phyloP scores from a whole-genome alignment of 495 filamentous ascomycete genomes.

The Aspergillus nanangensis region DNA sequence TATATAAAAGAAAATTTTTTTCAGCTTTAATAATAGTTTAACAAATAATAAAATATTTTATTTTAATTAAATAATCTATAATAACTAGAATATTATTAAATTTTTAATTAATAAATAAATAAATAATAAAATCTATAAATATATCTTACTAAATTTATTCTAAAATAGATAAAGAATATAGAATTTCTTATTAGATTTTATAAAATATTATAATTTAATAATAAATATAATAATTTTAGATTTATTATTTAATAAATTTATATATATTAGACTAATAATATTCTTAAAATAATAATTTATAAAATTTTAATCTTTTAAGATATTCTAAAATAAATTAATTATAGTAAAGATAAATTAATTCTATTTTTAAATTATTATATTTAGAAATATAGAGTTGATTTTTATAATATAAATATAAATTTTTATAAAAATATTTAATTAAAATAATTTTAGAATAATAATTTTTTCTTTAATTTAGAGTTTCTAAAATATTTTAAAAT shows the following conservation, averaged over 20 bases:
- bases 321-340: background rate
- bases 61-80: constrained; percentile 1
- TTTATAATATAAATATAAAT: background rate
- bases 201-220: background rate
- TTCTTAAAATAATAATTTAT: background rate
- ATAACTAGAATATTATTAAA: constrained; percentile 1
- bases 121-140: background rate
- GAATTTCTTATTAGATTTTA: background rate
- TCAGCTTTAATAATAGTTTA: background rate
- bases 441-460: background rate
- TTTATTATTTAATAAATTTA: background rate
- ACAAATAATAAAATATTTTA: background rate
- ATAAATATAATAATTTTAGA: constrained; percentile 1
- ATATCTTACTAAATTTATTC: no score
- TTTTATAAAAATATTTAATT: background rate
- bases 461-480: constrained; percentile 1
- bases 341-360: background rate
- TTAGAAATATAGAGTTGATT: background rate
- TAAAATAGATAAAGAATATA: no score
- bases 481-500: background rate
- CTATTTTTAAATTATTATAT: background rate
- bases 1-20: background rate
- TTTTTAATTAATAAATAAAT: constrained; percentile 1
- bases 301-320: constrained; percentile 1
- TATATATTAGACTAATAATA: constrained; percentile 1